phyloP scores from a whole-genome alignment of 371 early-diverging fungal genomes.

The Circinella umbellata region DNA sequence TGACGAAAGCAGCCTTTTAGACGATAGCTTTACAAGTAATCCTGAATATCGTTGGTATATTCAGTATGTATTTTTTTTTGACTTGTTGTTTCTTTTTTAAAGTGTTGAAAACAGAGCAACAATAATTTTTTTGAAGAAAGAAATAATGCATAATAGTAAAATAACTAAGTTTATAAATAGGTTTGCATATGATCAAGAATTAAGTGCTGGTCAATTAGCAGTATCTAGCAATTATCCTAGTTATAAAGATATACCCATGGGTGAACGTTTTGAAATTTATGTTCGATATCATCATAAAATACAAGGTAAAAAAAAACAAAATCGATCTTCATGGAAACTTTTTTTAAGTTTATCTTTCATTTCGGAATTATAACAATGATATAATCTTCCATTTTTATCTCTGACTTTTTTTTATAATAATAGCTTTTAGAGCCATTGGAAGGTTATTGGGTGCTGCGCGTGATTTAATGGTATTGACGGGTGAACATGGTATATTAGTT shows the following conservation, averaged over 20 bases:
- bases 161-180: conserved; percentile 22
- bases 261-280: conserved; percentile 50
- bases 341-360: too few species aligned
- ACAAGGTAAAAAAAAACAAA: conserved; percentile 50
- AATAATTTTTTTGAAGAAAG: background rate
- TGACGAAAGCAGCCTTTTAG: conserved; percentile 48
- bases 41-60: conserved; percentile 58
- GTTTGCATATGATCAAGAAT: conserved; percentile 51
- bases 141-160: background rate
- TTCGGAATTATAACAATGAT: background rate
- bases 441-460: conserved; percentile 68
- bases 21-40: conserved; percentile 36
- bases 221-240: conserved; percentile 46
- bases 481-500: conserved; percentile 47
- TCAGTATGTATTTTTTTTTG: conserved; percentile 36
- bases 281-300: conserved; percentile 67
- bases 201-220: conserved; percentile 49
- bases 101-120: too few species aligned
- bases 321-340: background rate
- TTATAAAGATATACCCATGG: conserved; percentile 34
- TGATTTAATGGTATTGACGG: conserved; percentile 39
- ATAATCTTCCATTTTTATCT: background rate
- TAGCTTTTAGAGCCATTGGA: conserved; percentile 83
- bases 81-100: too few species aligned
- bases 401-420: background rate